Base-by-base conservation (phyloP, 2,329 filamentous ascomycete species). In the Atkinsonella texensis region DNA sequence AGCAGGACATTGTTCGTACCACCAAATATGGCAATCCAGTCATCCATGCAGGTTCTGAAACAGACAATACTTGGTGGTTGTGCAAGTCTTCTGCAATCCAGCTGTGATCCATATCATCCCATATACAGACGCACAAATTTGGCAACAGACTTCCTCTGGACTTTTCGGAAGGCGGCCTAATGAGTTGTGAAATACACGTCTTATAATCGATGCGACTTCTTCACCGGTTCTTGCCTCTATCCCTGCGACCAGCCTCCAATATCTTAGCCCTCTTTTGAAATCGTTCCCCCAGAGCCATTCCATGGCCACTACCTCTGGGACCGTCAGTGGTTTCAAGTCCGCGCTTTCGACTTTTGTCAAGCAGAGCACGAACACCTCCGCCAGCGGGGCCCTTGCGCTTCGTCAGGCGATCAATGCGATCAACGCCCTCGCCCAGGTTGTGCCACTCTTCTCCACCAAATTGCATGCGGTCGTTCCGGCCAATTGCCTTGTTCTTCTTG, bases 381-480 rank as follows among this genome's bases (percentile, higher is more conserved):
- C 76, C 70, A 65, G 57, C 74, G 73, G 38, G 74, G 73, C 54
- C 74, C 66, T 82, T 87, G 63, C 80, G 79, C 67, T 81, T 81
- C 7, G 90, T 96, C 62, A 95, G 73, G 55, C 83, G 77, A 59
- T 89, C 85, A 67, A 96, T 95, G 44, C 91, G 78, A 68, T 95
- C 88, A 49, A 90, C 80, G 8, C 89, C 89, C 64, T 90, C 84
- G 52, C 87, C 88, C 44, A 98, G 72, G 28, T 85, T 83, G 56
- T 84, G 80, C 88, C 89, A 97, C 64, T 97, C 93, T 69, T 97
- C 93, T 49, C 93, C 93, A 55, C 91, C 91, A 70, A 81, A 82
- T 60, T 72, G 70, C 87, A 96, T 68, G 75, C 83, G 69, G 61
- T 71, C 64, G 57, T 66, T 70, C 57, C 71, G 66, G 10, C 72